These are phyloP conservation scores for Raffaelea deltoideospora DNA, from an alignment of 2,329 filamentous ascomycete species.

Conservation along the genomic window DNA sequence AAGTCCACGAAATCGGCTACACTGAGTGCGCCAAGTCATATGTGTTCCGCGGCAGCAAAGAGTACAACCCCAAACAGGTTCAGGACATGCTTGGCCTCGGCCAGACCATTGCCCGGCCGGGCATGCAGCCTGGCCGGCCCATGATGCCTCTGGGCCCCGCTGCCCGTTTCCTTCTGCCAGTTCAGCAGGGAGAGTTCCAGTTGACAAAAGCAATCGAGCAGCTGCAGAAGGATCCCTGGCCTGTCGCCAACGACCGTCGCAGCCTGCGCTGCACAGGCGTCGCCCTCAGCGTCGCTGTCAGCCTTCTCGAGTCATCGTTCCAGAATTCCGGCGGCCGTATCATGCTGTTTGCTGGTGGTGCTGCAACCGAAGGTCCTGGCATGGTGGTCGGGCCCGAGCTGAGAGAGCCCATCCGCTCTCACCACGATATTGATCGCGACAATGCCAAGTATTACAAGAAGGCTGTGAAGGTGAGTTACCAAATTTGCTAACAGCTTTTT, in stretches of 20 bases:
- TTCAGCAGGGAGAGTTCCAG: slow-evolving; percentile 93
- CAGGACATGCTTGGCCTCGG: slow-evolving; percentile 93
- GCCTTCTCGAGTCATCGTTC: slow-evolving; percentile 85
- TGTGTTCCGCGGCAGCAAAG: slow-evolving; percentile 94
- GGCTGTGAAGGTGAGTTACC: slow-evolving; percentile 72
- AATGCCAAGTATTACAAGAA: slow-evolving; percentile 99
- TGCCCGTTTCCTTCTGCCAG: slow-evolving; percentile 80
- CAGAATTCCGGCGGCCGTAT: slow-evolving; percentile 89
- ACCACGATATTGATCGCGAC: slow-evolving; percentile 96
- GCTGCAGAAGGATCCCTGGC: slow-evolving; percentile 94
- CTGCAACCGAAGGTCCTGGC: slow-evolving; percentile 88
- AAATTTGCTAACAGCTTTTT: too few relatives aligned
- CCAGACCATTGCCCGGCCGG: slow-evolving; percentile 57
- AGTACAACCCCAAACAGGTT: slow-evolving; percentile 97
- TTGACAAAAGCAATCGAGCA: slow-evolving; percentile 92
- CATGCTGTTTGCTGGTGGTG: slow-evolving; percentile 93
- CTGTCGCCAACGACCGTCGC: slow-evolving; percentile 83
- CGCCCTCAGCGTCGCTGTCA: slow-evolving; percentile 87
- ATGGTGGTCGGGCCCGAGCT: slow-evolving; percentile 94
- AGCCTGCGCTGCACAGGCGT: slow-evolving; percentile 87
- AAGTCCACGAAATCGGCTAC: slow-evolving; percentile 97
- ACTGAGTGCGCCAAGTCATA: slow-evolving; percentile 97
- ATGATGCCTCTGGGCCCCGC: slow-evolving; percentile 60
- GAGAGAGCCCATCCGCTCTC: slow-evolving; percentile 89
- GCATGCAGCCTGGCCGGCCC: slow-evolving; percentile 58